Evolutionary conservation across 164 flowering plant species (phyloP).

Genomic region (Magnolia kwangsiensis): DNA sequence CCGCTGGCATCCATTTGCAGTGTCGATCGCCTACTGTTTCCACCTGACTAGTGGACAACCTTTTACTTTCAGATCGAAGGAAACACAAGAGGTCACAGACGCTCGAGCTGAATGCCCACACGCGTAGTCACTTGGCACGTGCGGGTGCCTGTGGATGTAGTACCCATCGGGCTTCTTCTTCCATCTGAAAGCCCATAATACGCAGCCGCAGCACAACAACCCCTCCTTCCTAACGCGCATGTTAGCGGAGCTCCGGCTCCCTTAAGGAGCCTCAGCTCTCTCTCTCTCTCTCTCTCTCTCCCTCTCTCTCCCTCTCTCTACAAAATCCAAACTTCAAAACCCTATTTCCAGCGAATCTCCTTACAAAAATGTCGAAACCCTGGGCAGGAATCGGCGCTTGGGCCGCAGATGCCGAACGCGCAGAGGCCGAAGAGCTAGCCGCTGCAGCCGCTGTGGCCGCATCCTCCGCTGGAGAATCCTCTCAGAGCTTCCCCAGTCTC

Average conservation of each 20-base stretch:
- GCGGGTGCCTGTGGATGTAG: too few species aligned
- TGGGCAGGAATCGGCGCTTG: slow-evolving; percentile 36
- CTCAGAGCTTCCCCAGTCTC: slow-evolving; percentile 49
- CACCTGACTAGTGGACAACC: too few species aligned
- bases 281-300: neutral
- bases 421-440: slow-evolving; percentile 34
- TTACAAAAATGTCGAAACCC: slow-evolving; percentile 29
- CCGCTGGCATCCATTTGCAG: too few species aligned
- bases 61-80: too few species aligned
- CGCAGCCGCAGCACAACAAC: neutral
- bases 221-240: slow-evolving; percentile 22
- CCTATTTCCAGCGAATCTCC: neutral
- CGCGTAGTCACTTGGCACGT: too few species aligned
- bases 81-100: too few species aligned
- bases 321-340: neutral
- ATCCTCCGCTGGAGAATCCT: slow-evolving; percentile 11
- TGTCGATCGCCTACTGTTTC: too few species aligned
- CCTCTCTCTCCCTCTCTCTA: neutral
- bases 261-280: slow-evolving; percentile 33
- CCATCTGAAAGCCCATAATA: too few species aligned
- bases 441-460: slow-evolving; percentile 13
- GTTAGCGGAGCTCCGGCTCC: slow-evolving; percentile 53
- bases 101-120: too few species aligned
- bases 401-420: slow-evolving; percentile 43
- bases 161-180: too few species aligned